Base-by-base conservation (phyloP, 192 early-diverging fungal genomes). In the Rhizoclosmatium globosum region DNA sequence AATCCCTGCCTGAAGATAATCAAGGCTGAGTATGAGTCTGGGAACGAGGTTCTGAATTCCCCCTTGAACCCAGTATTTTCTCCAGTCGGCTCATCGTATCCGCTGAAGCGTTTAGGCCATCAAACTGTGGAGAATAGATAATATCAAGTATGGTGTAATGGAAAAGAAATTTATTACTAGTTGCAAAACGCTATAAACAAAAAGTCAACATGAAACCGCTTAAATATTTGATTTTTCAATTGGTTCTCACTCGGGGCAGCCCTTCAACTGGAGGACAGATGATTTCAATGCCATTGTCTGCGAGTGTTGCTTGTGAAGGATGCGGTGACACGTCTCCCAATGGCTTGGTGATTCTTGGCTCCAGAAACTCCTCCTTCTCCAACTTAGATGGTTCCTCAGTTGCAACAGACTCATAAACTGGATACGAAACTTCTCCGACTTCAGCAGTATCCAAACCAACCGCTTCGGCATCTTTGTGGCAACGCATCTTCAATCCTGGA, bases 361-460 rank as follows among this genome's bases (percentile, higher is more conserved):
- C 21, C 6, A 7, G 50, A 17, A 53, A 1, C 50, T 62, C 60
- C 4, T 4, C 7, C 60, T 62, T 62, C 1, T 21, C 23, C 7
- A 21, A 39, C 60, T 53, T 17, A 17, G 50, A 7, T 13, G 6
- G 15, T 62, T 7, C 23, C 7, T 7, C 19, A 21, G 60, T 62
- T 94, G 66, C 44, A 2, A 71, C 87, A 17, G 66, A 13, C 0
- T 31, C 85, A 21, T 44, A 47, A 53, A 38, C 15, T 2, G 72
- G 60, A 60, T 92, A 93, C 3, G 91, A 87, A 46, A 80, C 74
- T 85, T 96, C 94, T 60, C 96, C 95, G 89, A 98, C 94, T 84
- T 97, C 91, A 23, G 93, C 82, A 71, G 90, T 79, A 76, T 97
- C 95, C 1, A 91, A 86, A 13, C 96, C 96, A 4, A 93, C 80